These are phyloP conservation scores for Aspergillus indologenus DNA, from an alignment of 495 filamentous ascomycete species.

Conservation along the genomic window DNA sequence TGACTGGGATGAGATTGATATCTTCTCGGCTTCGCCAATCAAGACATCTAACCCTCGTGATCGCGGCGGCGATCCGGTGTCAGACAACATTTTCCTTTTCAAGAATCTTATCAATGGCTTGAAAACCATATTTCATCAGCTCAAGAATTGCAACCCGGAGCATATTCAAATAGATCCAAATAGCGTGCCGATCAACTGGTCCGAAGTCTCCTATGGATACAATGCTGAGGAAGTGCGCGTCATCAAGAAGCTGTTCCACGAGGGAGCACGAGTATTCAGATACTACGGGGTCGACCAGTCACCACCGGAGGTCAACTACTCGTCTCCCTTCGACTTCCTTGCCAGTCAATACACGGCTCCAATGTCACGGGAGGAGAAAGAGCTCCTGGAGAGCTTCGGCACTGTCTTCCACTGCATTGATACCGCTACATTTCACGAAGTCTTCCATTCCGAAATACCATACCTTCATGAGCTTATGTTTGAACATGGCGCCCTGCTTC, in stretches of 20 bases:
- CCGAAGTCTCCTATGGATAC: conserved; percentile 93
- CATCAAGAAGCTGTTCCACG: conserved; percentile 94
- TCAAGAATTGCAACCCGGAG: conserved; percentile 84
- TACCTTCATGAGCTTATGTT: conserved; percentile 97
- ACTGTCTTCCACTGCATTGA: conserved; percentile 99
- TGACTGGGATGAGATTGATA: conserved; percentile 97
- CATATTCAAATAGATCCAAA: conserved; percentile 62
- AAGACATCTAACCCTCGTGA: conserved; percentile 92
- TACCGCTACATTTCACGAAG: conserved; percentile 96
- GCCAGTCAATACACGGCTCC: conserved; percentile 90
- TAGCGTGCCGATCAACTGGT: conserved; percentile 85
- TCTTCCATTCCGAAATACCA: conserved; percentile 96
- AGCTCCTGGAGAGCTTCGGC: conserved; percentile 94
- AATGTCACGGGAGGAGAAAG: conserved; percentile 93
- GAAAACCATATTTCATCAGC: conserved; percentile 93
- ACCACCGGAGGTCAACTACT: conserved; percentile 66
- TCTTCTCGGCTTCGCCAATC: conserved; percentile 93
- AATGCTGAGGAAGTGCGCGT: conserved; percentile 95
- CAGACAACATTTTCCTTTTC: conserved; percentile 97
- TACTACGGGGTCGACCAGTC: conserved; percentile 92
- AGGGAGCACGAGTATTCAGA: conserved; percentile 91
- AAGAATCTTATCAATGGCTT: conserved; percentile 97
- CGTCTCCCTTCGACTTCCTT: conserved; percentile 82
- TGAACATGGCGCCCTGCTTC: conserved; percentile 87
- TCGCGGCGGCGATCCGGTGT: conserved; percentile 85